Percentiles rank a stretch among this genome's conserved stretches.
These are phyloP conservation scores for Ophioceras dolichostomum DNA, from an alignment of 2,329 filamentous ascomycete genomes.

Conservation along the genomic window DNA sequence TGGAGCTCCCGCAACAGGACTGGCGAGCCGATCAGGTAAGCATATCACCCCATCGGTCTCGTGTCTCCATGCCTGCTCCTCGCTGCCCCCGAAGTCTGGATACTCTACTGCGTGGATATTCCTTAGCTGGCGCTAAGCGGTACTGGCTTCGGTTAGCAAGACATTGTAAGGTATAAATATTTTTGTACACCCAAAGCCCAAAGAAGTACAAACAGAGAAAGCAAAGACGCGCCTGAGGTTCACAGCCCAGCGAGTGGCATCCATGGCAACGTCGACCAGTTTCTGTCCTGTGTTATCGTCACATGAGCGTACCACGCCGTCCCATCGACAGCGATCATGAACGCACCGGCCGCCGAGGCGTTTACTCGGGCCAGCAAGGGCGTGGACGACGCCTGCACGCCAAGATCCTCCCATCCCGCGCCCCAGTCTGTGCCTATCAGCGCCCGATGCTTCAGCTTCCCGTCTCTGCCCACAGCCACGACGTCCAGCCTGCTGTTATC, in stretches of 20 bases:
- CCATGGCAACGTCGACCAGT: background rate
- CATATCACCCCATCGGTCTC: no score
- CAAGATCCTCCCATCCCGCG: constrained; percentile 2
- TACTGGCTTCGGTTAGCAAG: no score
- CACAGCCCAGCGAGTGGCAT: background rate
- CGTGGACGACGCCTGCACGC: background rate
- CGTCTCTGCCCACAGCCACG: constrained; percentile 2
- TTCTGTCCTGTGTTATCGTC: background rate
- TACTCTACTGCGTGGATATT: no score
- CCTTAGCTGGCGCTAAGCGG: no score
- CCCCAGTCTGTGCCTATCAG: background rate
- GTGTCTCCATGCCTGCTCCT: no score
- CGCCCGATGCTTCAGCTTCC: background rate
- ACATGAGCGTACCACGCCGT: background rate
- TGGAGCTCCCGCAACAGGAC: no score
- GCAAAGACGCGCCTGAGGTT: no score
- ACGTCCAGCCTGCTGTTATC: background rate
- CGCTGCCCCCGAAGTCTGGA: no score
- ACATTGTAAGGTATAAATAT: no score
- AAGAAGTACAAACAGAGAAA: no score
- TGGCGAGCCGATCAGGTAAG: no score
- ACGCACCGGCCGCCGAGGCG: background rate
- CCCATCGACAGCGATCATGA: background rate
- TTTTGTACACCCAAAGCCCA: no score
- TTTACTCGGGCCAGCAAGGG: background rate